A percentile compares a stretch with the other conserved stretches of the same genome.
Evolutionary conservation across 2,329 filamentous ascomycete genomes (phyloP).

Genomic region (Onygenales sp.): DNA sequence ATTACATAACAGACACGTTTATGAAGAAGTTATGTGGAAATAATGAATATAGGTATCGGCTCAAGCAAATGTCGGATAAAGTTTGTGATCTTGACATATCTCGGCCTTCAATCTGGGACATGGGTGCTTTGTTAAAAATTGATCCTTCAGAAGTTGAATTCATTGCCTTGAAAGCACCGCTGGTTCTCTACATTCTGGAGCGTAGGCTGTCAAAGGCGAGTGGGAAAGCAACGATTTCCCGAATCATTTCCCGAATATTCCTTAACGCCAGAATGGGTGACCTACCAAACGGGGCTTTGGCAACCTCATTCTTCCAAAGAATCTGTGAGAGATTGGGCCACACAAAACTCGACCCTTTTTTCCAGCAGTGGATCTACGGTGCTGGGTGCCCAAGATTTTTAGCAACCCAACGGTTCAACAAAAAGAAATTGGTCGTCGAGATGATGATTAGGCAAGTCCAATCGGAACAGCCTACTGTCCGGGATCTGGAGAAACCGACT

Average conservation of each 20-base stretch:
- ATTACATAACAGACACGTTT: slow-evolving; percentile 91
- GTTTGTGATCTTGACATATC: slow-evolving; percentile 73
- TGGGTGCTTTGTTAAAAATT: slow-evolving; percentile 68
- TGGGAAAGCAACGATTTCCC: slow-evolving; percentile 70
- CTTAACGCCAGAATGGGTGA: slow-evolving; percentile 77
- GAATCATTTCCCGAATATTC: slow-evolving; percentile 78
- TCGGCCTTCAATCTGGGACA: slow-evolving; percentile 70
- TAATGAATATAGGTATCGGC: slow-evolving; percentile 85
- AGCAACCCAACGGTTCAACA: slow-evolving; percentile 87
- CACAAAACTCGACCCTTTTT: slow-evolving; percentile 79
- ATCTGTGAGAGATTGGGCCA: slow-evolving; percentile 83
- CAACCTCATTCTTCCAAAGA: slow-evolving; percentile 67
- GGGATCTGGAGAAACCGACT: slow-evolving; percentile 57
- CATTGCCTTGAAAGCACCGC: slow-evolving; percentile 76
- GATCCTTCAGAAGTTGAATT: slow-evolving; percentile 85
- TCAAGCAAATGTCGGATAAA: slow-evolving; percentile 74
- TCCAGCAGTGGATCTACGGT: slow-evolving; percentile 83
- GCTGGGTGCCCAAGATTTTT: slow-evolving; percentile 83
- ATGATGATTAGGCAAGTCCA: slow-evolving; percentile 77
- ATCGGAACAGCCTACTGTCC: slow-evolving; percentile 44
- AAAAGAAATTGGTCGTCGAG: slow-evolving; percentile 91
- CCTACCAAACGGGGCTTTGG: slow-evolving; percentile 59
- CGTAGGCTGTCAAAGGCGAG: slow-evolving; percentile 82
- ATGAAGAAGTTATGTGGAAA: slow-evolving; percentile 86
- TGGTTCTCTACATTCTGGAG: slow-evolving; percentile 90